Evolutionary conservation across 2,329 filamentous ascomycete genomes (phyloP).

Genomic region (Neonectria sp.): DNA sequence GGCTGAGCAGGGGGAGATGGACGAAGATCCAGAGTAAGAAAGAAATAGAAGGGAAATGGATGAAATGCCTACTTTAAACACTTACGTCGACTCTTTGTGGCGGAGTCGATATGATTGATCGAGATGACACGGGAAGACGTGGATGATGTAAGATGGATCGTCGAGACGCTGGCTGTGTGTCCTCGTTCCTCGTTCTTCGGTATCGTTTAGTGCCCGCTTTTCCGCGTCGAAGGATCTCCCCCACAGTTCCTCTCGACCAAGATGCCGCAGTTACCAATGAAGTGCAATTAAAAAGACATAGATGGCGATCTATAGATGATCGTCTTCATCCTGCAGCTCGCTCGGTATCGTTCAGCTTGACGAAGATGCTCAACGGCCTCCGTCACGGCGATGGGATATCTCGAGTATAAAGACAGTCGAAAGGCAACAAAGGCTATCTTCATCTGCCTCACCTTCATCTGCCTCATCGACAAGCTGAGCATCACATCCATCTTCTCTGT

Average conservation of each 20-base stretch:
- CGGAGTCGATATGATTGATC: neutral
- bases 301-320: neutral
- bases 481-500: neutral
- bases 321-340: neutral
- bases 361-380: neutral
- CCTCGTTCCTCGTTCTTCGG: constrained; percentile 16
- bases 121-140: too few relatives aligned
- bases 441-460: neutral
- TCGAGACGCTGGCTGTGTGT: neutral
- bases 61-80: neutral
- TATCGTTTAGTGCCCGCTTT: constrained; percentile 20
- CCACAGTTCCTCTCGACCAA: neutral
- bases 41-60: neutral
- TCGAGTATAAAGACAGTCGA: neutral
- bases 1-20: constrained; percentile 15
- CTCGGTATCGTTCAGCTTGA: neutral
- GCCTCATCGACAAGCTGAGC: neutral
- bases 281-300: neutral
- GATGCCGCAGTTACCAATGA: constrained; percentile 9
- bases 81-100: neutral
- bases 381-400: neutral
- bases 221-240: neutral
- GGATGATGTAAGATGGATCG: neutral
- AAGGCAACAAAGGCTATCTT: neutral
- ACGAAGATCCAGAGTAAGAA: neutral